These are phyloP conservation scores for Puccinia hordei DNA, from an alignment of 1,284 basidiomycete species.

Conservation along the genomic window DNA sequence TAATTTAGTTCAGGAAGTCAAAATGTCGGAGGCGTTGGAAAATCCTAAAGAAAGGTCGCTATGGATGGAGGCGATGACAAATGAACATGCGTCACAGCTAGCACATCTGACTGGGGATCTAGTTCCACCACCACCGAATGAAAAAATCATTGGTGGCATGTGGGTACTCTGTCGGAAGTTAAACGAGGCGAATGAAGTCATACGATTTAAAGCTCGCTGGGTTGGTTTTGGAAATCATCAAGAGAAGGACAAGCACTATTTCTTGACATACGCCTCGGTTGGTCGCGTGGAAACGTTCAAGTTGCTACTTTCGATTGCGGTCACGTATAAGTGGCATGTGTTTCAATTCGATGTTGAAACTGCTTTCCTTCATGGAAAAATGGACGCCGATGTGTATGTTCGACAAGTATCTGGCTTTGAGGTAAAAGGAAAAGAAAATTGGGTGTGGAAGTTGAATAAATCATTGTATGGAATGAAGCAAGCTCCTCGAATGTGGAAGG, in stretches of 20 bases:
- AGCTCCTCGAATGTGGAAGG: neutral
- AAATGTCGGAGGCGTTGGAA: no score
- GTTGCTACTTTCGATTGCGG: neutral
- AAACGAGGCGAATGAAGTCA: no score
- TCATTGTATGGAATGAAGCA: neutral
- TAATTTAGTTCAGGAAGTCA: no score
- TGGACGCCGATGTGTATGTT: no score
- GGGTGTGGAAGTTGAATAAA: no score
- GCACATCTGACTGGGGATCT: neutral
- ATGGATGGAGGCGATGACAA: no score
- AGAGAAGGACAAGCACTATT: neutral
- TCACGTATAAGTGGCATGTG: neutral
- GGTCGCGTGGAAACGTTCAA: neutral
- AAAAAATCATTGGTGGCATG: constrained; percentile 20
- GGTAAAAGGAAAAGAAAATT: no score
- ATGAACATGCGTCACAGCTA: no score
- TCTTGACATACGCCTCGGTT: neutral
- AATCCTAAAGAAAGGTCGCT: no score
- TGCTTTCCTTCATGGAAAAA: neutral
- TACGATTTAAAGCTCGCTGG: no score
- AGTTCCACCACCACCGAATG: neutral
- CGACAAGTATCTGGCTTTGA: no score
- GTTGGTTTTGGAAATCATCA: constrained; percentile 32
- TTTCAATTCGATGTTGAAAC: constrained; percentile 4
- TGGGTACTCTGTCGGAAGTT: no score